These are phyloP conservation scores for Globisporangium paddicum DNA, from an alignment of 352 stramenopile genomes.

Conservation along the genomic window DNA sequence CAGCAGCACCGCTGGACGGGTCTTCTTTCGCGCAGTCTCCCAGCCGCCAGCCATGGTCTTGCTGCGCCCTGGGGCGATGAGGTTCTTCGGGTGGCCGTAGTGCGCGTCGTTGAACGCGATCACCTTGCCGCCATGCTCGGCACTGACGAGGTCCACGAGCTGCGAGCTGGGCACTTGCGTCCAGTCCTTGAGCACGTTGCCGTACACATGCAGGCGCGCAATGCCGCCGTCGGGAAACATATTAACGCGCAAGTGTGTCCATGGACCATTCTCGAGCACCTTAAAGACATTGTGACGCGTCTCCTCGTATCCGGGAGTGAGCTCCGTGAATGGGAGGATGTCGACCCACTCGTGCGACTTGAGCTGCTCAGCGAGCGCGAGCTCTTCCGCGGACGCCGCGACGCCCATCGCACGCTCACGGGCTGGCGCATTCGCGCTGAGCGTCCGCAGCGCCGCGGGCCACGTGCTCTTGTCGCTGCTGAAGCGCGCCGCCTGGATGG, in stretches of 20 bases:
- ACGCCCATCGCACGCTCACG: constrained; percentile 49
- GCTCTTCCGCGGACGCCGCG: constrained; percentile 33
- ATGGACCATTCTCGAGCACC: constrained; percentile 35
- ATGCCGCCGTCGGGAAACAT: constrained; percentile 94
- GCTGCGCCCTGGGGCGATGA: constrained; percentile 84
- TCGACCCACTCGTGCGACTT: constrained; percentile 56
- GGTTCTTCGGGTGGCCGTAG: constrained; percentile 92
- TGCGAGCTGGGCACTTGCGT: constrained; percentile 34
- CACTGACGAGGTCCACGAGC: constrained; percentile 83
- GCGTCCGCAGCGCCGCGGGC: constrained; percentile 31
- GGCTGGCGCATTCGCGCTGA: constrained; percentile 32
- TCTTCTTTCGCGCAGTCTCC: constrained; percentile 92
- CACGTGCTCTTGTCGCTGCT: constrained; percentile 25
- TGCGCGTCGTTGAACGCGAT: constrained; percentile 92
- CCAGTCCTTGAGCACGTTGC: constrained; percentile 66
- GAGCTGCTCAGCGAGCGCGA: constrained; percentile 42
- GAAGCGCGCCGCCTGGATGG: constrained; percentile 77
- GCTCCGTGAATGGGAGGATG: constrained; percentile 46
- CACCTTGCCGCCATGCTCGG: constrained; percentile 80
- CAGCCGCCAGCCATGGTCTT: constrained; percentile 93
- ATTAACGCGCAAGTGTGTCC: constrained; percentile 89
- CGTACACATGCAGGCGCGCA: constrained; percentile 83
- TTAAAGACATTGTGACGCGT: constrained; percentile 86
- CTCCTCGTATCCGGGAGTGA: constrained; percentile 78
- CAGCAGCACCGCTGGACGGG: constrained; percentile 66